Percentiles rank a stretch among this genome's conserved stretches.
Evolutionary conservation across 139 green algal genomes (phyloP).

Genomic region (Cymbomonas tetramitiformis): DNA sequence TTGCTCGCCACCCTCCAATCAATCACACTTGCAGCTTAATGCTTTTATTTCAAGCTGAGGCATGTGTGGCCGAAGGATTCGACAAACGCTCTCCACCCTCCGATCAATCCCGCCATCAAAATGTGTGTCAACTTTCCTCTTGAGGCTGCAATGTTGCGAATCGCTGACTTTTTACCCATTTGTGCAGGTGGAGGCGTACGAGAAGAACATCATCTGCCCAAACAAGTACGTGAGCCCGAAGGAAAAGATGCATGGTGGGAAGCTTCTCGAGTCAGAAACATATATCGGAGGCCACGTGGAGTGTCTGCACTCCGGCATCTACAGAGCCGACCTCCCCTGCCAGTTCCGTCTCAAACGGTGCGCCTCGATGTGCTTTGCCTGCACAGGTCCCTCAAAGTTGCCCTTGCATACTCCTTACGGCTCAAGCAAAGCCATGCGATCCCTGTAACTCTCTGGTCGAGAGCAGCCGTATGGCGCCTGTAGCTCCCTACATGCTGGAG

Average conservation of each 20-base stretch:
- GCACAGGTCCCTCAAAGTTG: conserved; percentile 9
- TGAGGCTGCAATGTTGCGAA: too few relatives aligned
- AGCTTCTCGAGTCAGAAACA: conserved; percentile 88
- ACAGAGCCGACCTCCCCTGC: conserved; percentile 79
- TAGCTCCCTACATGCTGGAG: too few relatives aligned
- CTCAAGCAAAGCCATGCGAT: too few relatives aligned
- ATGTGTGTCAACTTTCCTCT: too few relatives aligned
- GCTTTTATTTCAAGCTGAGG: background rate
- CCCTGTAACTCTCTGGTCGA: too few relatives aligned
- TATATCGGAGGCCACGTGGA: conserved; percentile 95
- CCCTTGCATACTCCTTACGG: too few relatives aligned
- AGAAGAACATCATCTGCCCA: conserved; percentile 70
- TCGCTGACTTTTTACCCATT: background rate
- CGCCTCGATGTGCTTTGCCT: too few relatives aligned
- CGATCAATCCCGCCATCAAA: too few relatives aligned
- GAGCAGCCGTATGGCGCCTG: too few relatives aligned
- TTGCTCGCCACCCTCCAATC: too few relatives aligned
- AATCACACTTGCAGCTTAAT: too few relatives aligned
- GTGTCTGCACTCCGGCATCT: conserved; percentile 69
- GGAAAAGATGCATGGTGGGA: conserved; percentile 56
- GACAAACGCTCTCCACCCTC: conserved; percentile 4
- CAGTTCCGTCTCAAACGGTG: conserved; percentile 56
- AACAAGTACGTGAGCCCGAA: conserved; percentile 75
- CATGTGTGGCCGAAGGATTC: background rate
- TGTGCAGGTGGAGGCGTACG: conserved; percentile 32